Percentiles rank a stretch among this genome's conserved stretches.
Evolutionary conservation across 2,329 filamentous ascomycete species (phyloP).

Genomic region (Neofusicoccum umdonicola): DNA sequence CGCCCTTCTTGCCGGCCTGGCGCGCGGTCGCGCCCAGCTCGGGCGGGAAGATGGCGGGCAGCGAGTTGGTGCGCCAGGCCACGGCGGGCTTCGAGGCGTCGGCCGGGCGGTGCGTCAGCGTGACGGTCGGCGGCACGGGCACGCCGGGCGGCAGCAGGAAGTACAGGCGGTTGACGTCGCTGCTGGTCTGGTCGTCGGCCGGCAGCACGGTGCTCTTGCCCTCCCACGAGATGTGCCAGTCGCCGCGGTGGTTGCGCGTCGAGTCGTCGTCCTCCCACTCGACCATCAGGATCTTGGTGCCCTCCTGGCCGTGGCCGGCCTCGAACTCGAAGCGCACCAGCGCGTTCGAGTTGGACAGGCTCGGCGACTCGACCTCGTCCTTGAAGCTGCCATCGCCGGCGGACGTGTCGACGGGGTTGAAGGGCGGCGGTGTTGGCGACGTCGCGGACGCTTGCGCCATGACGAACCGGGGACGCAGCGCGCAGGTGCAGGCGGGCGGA

Average conservation of each 20-base stretch:
- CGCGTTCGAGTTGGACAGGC: conserved; percentile 54
- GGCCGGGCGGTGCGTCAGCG: conserved; percentile 54
- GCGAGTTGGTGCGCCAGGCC: conserved; percentile 67
- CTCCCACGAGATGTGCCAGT: conserved; percentile 81
- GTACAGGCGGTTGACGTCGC: conserved; percentile 65
- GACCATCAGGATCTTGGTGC: conserved; percentile 89
- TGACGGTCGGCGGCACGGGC: conserved; percentile 69
- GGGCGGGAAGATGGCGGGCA: conserved; percentile 82
- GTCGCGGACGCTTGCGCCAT: conserved; percentile 27
- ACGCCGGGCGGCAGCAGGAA: conserved; percentile 75
- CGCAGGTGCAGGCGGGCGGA: conserved; percentile 9
- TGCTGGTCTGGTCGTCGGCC: conserved; percentile 55
- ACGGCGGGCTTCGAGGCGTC: conserved; percentile 44
- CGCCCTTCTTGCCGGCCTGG: conserved; percentile 71
- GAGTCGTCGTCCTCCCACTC: conserved; percentile 73
- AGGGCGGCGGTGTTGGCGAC: conserved; percentile 33
- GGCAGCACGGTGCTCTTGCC: conserved; percentile 72
- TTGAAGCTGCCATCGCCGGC: conserved; percentile 28
- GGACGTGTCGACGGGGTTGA: conserved; percentile 43
- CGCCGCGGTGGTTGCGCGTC: conserved; percentile 47
- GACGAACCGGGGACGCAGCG: conserved; percentile 22
- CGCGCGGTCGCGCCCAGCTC: conserved; percentile 67
- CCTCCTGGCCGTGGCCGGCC: conserved; percentile 70
- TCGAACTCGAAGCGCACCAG: conserved; percentile 87
- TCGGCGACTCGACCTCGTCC: conserved; percentile 47